Evolutionary conservation across 2,329 filamentous ascomycete species (phyloP).

Genomic region (Fusarium sp.): DNA sequence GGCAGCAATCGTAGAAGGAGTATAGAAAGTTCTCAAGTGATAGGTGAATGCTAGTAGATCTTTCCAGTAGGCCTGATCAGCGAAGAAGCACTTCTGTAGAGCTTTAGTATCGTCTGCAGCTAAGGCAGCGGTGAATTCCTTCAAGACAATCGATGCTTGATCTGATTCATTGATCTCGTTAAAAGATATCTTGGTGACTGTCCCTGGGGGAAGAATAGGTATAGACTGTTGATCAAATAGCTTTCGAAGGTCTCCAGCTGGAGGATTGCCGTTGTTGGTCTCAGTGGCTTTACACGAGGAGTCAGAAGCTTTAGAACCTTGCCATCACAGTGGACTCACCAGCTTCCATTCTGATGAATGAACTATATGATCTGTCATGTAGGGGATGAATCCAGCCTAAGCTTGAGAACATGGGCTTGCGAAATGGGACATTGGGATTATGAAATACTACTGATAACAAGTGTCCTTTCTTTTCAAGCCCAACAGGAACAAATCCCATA

Average conservation of each 20-base stretch:
- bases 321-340: too few species aligned
- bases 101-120: background rate
- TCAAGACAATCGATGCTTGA: background rate
- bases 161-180: background rate
- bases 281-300: fast-evolving
- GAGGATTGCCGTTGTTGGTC: background rate
- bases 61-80: slow-evolving; percentile 30
- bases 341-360: too few species aligned
- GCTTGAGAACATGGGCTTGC: too few species aligned
- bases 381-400: too few species aligned
- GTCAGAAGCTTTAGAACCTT: background rate
- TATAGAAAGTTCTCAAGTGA: slow-evolving; percentile 25
- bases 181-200: background rate
- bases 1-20: background rate
- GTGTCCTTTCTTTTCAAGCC: too few species aligned
- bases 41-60: slow-evolving; percentile 27
- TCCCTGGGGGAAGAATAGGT: background rate
- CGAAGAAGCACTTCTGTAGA: slow-evolving; percentile 11
- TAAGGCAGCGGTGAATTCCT: slow-evolving; percentile 7
- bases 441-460: too few species aligned
- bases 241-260: background rate
- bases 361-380: too few species aligned
- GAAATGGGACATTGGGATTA: too few species aligned
- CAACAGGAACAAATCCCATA: too few species aligned
- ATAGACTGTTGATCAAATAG: slow-evolving; percentile 16